Evolutionary conservation across 2,329 filamentous ascomycete genomes (phyloP), one percentile per base, ranked within the genome.

Genomic region (Exophiala lecanii-corni): DNA sequence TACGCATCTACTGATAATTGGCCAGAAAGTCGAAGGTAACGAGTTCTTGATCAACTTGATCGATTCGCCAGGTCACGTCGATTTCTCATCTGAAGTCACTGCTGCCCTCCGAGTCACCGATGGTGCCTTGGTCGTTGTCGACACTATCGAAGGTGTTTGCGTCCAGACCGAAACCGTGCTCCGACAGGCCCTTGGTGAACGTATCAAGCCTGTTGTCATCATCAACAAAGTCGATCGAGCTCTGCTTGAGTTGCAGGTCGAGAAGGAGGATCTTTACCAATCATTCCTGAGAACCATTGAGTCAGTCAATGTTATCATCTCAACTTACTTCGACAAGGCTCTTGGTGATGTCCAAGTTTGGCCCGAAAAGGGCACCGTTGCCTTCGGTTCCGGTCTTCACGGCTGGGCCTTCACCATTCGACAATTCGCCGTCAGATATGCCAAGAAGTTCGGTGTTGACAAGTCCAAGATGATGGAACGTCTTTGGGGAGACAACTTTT

Each of bases 171-270:
- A 98, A 85, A 98, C 92, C 67, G 92, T 98, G 65, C 82, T 98
- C 60, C 89, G 92, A 69, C 92, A 98, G 79, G 91, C 92, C 72
- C 88, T 98, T 62, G 86, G 88, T 82, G 92, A 98, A 84, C 91
- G 92, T 77, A 98, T 98, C 75, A 97, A 97, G 86, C 92, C 92
- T 65, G 91, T 98, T 66, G 82, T 96, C 69, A 86, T 96, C 74
- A 96, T 98, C 82, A 98, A 98, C 89, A 98, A 98, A 86, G 92
- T 98, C 73, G 92, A 98, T 70, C 91, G 92, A 76, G 89, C 92
- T 74, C 87, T 98, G 67, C 89, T 98, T 70, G 92, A 98, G 77
- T 83, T 98, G 56, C 92, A 98, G 79, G 84, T 96, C 66, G 84
- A 81, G 74, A 96, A 97, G 84, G 92, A 98, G 77, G 92, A 98